Evolutionary conservation across 306 rosid genomes (phyloP), one percentile per base, ranked within the genome.

Genomic region (Rosa lucieae): DNA sequence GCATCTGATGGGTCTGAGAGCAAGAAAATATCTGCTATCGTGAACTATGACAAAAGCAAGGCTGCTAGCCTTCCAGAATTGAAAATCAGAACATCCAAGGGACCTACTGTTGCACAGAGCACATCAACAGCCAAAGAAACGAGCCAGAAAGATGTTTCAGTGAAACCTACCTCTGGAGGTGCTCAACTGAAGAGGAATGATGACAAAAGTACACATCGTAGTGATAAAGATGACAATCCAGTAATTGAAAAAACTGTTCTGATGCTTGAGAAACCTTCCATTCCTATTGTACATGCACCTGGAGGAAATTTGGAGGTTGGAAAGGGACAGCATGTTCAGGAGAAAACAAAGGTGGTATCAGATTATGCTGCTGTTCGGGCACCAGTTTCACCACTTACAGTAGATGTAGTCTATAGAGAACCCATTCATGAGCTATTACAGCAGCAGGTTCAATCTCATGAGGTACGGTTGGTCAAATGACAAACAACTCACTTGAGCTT

Each of bases 11-110:
- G 78, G 53, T 84, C 90, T 21, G 98, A 93, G 88, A 87, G 72
- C 81, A 93, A 92, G 80, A 92, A 89, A 82, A 81, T 93, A 85
- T 93, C 98, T 39, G 96, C 94, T 17, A 90, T 96, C 58, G 87
- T 96, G 79, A 93, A 67, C 83, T 81, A 89, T 76, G 97, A 96
- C 84, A 89, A 84, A 86, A 93, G 89, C 89, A 96, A 87, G 87
- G 89, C 90, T 52, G 97, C 97, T 26, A 89, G 91, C 73, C 98
- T 93, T 20, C 96, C 99, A 40, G 99, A 96, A 86, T 89, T 96
- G 84, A 96, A 96, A 83, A 89, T 93, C 78, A 89, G 86, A 86
- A 93, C 96, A 70, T 26, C 94, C 32, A 93, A 82, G 67, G 89
- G 88, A 78, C 89, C 87, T 80, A 89, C 80, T 61, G 61, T 58